phyloP scores from a whole-genome alignment of 108 stramenopile species.

The Discostella stelligeroides region DNA sequence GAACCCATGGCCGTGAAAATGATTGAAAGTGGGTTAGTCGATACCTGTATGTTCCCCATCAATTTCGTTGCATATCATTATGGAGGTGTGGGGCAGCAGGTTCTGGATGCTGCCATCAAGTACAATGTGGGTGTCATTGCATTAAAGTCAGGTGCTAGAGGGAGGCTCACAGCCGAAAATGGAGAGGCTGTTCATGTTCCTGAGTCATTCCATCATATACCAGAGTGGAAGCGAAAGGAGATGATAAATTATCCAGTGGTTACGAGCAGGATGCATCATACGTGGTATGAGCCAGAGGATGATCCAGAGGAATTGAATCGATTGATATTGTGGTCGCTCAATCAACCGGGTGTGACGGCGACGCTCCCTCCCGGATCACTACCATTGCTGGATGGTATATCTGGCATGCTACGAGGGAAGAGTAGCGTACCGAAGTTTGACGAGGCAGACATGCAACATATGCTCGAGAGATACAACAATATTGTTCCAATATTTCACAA shows the following conservation, averaged over 20 bases:
- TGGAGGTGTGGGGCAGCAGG: slow-evolving; percentile 41
- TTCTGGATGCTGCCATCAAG: slow-evolving; percentile 39
- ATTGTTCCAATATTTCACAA: slow-evolving; percentile 53
- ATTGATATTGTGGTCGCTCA: slow-evolving; percentile 45
- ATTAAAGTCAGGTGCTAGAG: slow-evolving; percentile 40
- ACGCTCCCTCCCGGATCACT: slow-evolving; percentile 37
- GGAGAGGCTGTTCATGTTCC: slow-evolving; percentile 39
- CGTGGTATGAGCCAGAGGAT: slow-evolving; percentile 55
- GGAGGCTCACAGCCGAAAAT: slow-evolving; percentile 23
- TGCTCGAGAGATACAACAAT: slow-evolving; percentile 36
- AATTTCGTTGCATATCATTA: slow-evolving; percentile 45
- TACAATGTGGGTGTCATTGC: slow-evolving; percentile 44
- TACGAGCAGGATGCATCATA: slow-evolving; percentile 32
- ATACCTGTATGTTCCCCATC: slow-evolving; percentile 53
- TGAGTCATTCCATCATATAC: slow-evolving; percentile 34
- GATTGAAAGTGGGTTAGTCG: slow-evolving; percentile 45
- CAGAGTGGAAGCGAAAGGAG: slow-evolving; percentile 52
- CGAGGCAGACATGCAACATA: slow-evolving; percentile 33
- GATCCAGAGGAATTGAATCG: slow-evolving; percentile 35
- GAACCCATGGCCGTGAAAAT: slow-evolving; percentile 45
- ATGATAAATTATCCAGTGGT: slow-evolving; percentile 50
- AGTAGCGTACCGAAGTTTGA: slow-evolving; percentile 34
- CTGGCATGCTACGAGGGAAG: slow-evolving; percentile 33
- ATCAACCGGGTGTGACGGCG: slow-evolving; percentile 42
- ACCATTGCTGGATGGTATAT: slow-evolving; percentile 38